Base-by-base conservation (phyloP, 2,329 filamentous ascomycete species). In the Neurospora crassa region DNA sequence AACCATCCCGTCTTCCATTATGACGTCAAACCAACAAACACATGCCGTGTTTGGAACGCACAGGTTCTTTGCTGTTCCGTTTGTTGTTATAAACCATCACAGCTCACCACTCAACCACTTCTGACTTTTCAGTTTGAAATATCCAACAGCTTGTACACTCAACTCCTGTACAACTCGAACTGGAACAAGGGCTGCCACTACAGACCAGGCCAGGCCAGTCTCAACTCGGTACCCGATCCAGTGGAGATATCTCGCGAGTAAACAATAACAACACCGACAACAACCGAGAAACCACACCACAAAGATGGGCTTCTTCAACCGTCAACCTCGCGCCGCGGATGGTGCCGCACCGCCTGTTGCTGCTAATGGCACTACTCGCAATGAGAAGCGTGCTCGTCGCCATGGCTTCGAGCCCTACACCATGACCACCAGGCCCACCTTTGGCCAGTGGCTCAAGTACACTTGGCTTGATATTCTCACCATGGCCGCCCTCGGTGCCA, bases 381-480 rank as follows among this genome's bases (percentile, higher is more conserved):
- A 47, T 4, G n/a, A 63, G 47, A 16, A 59, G 53, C 53, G 24
- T 29, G 7, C 53, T 34, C 70, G 45, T 29, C 69, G 67, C 43
- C 68, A 68, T 67, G 67, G 67, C 69, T 67, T 63, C 42, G 70
- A 75, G 67, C 71, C 75, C 5, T 76, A 78, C 70, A 73, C 76
- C 34, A 78, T 78, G 77, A 68, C 73, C 2, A 73, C 72, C 4
- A 82, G 85, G 12, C 90, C 90, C 2, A 85, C 82, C 1, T 91
- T 92, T 74, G 89, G 90, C 3, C 88, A 91, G 77, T 92, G 90
- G 90, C 78, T 92, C 74, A 91, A 90, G 79, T 83, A 84, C 10
- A 90, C 89, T 5, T 89, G 87, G 84, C 80, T 91, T 14, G 91
- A 92, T 76, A 85, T 92, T 69, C 69, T 91, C 24, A 91, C 89